These are phyloP conservation scores for Backusella tarrabulga DNA, from an alignment of 192 early-diverging fungal genomes.

Conservation along the genomic window DNA sequence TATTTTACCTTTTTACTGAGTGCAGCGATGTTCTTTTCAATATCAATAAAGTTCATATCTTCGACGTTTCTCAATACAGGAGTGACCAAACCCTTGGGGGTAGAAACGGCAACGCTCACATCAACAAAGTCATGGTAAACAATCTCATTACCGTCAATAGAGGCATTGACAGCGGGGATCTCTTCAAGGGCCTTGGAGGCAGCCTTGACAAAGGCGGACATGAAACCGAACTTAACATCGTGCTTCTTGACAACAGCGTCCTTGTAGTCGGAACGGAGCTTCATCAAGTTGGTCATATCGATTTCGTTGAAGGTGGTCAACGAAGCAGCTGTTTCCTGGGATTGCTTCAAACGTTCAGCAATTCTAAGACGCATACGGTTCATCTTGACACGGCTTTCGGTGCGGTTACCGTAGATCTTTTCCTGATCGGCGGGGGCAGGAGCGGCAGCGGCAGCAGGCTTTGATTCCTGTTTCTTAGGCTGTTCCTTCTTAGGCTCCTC, in stretches of 20 bases:
- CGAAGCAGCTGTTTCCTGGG: constrained; percentile 94
- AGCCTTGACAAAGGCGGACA: constrained; percentile 98
- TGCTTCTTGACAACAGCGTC: constrained; percentile 92
- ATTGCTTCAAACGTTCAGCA: constrained; percentile 93
- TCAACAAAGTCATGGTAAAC: constrained; percentile 96
- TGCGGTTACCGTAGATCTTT: constrained; percentile 30
- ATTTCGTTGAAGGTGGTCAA: constrained; percentile 99
- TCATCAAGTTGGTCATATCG: constrained; percentile 96
- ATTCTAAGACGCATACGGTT: constrained; percentile 96
- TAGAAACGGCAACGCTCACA: constrained; percentile 94
- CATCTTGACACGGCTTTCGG: constrained; percentile 80
- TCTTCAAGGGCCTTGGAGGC: constrained; percentile 81
- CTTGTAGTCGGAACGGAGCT: constrained; percentile 92
- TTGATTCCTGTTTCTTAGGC: constrained; percentile 37
- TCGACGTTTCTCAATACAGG: constrained; percentile 94
- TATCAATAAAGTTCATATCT: constrained; percentile 79
- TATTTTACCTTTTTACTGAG: constrained; percentile 72
- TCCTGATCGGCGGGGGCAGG: constrained; percentile 8
- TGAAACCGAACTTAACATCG: constrained; percentile 96
- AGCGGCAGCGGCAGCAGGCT: constrained; percentile 31
- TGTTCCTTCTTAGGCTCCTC: constrained; percentile 35
- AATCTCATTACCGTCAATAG: constrained; percentile 89
- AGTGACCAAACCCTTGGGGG: constrained; percentile 98
- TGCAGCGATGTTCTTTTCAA: constrained; percentile 90
- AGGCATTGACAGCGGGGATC: constrained; percentile 92